A percentile compares a stretch with the other conserved stretches of the same genome.
Conservation (phyloP, 257 asterid genomes). For the Marsdenia floribunda region DNA sequence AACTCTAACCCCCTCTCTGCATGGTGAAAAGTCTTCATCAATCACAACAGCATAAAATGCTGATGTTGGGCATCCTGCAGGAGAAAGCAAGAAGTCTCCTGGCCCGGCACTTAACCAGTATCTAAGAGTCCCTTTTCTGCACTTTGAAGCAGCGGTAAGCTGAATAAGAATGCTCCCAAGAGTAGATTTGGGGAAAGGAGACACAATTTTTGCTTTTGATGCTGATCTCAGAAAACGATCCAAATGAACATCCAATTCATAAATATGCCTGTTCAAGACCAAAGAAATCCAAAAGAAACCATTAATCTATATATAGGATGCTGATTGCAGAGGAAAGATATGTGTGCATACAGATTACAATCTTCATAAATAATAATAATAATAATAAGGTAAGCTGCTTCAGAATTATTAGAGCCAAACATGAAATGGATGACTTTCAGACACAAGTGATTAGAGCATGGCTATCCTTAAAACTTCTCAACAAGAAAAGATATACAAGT, state of each 20-base stretch:
- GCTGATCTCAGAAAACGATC: conserved; percentile 79
- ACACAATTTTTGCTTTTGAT: conserved; percentile 49
- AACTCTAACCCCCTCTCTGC: conserved; percentile 72
- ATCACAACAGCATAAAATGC: conserved; percentile 88
- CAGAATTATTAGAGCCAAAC: not conserved
- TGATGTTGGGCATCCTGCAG: conserved; percentile 52
- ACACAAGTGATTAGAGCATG: not conserved
- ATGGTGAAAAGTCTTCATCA: conserved; percentile 49
- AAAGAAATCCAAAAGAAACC: not conserved
- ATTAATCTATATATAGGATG: not conserved
- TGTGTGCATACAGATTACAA: not conserved
- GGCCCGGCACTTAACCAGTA: conserved; percentile 90
- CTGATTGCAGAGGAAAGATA: not conserved
- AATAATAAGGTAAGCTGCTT: not conserved
- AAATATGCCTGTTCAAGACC: conserved; percentile 43
- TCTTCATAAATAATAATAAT: not conserved
- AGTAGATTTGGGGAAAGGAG: conserved; percentile 51
- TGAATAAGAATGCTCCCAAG: conserved; percentile 74
- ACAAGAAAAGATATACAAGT: not conserved
- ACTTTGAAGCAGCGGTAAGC: conserved; percentile 61
- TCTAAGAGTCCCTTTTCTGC: conserved; percentile 64
- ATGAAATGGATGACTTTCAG: not conserved
- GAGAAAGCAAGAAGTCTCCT: conserved; percentile 76
- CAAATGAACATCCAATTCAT: conserved; percentile 73
- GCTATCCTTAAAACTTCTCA: not conserved